Evolutionary conservation across 768 basidiomycete species (phyloP).

Genomic region (Trametes cinnabarina): DNA sequence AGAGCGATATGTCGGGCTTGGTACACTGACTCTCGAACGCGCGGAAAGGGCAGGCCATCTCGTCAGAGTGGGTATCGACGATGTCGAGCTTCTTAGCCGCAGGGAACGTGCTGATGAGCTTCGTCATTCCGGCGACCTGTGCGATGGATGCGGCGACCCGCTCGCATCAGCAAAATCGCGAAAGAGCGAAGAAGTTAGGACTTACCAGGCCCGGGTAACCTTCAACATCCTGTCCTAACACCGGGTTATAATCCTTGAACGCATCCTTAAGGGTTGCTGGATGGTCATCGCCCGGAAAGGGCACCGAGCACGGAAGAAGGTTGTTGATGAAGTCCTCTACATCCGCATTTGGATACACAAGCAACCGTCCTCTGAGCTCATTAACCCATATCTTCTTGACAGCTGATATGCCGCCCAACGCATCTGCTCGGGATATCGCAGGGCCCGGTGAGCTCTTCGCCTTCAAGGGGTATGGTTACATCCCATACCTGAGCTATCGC

Average conservation of each 20-base stretch:
- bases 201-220: neutral
- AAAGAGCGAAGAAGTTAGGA: neutral
- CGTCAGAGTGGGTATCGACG: neutral
- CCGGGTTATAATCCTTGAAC: neutral
- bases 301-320: neutral
- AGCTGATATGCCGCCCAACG: neutral
- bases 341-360: neutral
- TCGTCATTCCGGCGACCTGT: neutral
- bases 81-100: neutral
- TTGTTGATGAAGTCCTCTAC: neutral
- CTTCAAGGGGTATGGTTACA: neutral
- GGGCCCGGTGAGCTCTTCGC: neutral
- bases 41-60: neutral
- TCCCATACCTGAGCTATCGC: slow-evolving; percentile 7
- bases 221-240: neutral
- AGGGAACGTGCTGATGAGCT: neutral
- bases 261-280: neutral
- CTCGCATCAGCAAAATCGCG: no score
- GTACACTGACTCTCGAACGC: neutral
- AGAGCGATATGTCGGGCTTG: neutral
- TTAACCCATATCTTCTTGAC: neutral
- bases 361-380: neutral
- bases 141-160: neutral
- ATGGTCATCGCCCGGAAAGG: neutral
- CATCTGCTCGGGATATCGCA: neutral